Evolutionary conservation across 345 rosid species (phyloP).

Genomic region (Lumnitzera racemosa): DNA sequence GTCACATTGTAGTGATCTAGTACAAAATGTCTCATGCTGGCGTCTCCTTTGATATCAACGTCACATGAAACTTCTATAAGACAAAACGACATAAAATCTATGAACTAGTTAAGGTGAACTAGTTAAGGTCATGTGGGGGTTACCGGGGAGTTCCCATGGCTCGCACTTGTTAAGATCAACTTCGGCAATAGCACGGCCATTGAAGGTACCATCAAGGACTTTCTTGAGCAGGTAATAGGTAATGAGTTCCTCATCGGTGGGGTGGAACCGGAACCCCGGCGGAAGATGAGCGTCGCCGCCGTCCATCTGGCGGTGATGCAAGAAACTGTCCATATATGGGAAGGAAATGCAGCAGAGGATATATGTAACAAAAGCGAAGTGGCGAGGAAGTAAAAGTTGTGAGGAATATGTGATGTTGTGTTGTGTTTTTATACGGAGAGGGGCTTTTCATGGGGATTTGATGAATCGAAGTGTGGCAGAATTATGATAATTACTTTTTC

Average conservation of each 20-base stretch:
- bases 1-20: too few species aligned
- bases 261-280: constrained; percentile 93
- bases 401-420: too few species aligned
- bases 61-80: neutral
- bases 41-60: too few species aligned
- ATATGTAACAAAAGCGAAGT: too few species aligned
- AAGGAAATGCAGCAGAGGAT: too few species aligned
- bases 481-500: too few species aligned
- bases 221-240: constrained; percentile 81
- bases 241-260: constrained; percentile 91
- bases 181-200: constrained; percentile 72
- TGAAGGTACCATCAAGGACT: constrained; percentile 64
- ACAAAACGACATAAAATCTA: neutral
- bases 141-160: constrained; percentile 98
- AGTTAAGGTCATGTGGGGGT: neutral
- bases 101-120: neutral
- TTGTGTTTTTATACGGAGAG: too few species aligned
- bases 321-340: constrained; percentile 40
- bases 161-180: constrained; percentile 95
- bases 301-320: constrained; percentile 18
- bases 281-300: constrained; percentile 21
- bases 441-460: too few species aligned
- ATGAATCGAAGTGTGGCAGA: too few species aligned
- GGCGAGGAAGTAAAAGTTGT: too few species aligned
- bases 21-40: too few species aligned